phyloP scores from a whole-genome alignment of 164 flowering plant genomes.

The Annona cherimola region DNA sequence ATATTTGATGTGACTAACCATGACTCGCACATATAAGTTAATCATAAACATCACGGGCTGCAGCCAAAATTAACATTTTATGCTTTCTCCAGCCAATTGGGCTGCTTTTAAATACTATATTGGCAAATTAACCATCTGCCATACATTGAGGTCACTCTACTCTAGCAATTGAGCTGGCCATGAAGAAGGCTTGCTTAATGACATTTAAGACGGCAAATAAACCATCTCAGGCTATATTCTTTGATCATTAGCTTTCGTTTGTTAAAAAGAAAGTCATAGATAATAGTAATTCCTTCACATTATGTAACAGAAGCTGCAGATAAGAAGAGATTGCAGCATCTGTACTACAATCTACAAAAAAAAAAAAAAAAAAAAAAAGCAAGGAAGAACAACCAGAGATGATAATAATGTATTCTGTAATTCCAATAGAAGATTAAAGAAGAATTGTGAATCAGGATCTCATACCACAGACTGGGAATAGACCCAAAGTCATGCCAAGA shows the following conservation, averaged over 20 bases:
- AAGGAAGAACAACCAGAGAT: not conserved
- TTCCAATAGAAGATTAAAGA: not conserved
- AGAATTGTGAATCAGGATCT: too few relatives aligned
- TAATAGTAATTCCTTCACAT: not conserved
- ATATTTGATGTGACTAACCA: not conserved
- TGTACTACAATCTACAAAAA: not conserved
- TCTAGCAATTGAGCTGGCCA: not conserved
- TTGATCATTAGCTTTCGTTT: not conserved
- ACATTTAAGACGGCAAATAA: not conserved
- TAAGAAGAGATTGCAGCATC: not conserved
- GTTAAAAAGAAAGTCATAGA: not conserved
- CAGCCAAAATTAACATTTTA: not conserved
- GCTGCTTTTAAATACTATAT: not conserved
- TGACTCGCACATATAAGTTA: not conserved
- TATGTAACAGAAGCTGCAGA: not conserved
- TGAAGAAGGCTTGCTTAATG: not conserved
- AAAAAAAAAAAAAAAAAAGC: not conserved
- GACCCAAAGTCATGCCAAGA: slow-evolving; percentile 78
- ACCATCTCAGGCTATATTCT: not conserved
- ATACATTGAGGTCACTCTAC: not conserved
- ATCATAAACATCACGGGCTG: not conserved
- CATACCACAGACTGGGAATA: slow-evolving; percentile 89
- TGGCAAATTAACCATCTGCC: not conserved
- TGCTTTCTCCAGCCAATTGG: not conserved
- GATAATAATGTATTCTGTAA: too few relatives aligned